phyloP scores from a whole-genome alignment of 2,329 filamentous ascomycete species.

The Ophiocordyceps australis region DNA sequence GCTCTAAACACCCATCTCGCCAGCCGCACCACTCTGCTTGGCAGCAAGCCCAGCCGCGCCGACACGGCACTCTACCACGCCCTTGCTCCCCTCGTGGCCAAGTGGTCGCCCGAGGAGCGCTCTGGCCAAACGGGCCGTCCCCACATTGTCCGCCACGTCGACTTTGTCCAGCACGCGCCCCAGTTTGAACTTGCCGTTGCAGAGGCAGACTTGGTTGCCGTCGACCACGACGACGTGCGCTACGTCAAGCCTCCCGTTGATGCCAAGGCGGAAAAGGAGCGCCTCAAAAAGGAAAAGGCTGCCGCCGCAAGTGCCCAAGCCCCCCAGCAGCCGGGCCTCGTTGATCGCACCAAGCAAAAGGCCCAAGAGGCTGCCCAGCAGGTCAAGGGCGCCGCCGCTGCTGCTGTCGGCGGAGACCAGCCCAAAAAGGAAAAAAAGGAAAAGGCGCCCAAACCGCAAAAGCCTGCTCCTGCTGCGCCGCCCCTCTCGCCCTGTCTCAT shows the following conservation, averaged over 20 bases:
- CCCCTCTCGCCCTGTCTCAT: constrained; percentile 73
- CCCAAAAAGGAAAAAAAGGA: constrained; percentile 79
- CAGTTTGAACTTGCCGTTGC: constrained; percentile 54
- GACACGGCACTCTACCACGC: constrained; percentile 71
- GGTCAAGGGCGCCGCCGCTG: constrained; percentile 17
- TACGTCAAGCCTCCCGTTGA: constrained; percentile 82
- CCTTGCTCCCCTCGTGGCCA: constrained; percentile 56
- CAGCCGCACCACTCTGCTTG: constrained; percentile 75
- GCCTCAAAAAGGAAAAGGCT: constrained; percentile 90
- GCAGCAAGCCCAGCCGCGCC: constrained; percentile 74
- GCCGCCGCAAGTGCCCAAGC: constrained; percentile 39
- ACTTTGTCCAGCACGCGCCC: constrained; percentile 85
- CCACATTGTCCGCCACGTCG: constrained; percentile 77
- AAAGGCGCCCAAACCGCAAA: constrained; percentile 62
- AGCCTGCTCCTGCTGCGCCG: constrained; percentile 49
- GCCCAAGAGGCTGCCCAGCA: constrained; percentile 35
- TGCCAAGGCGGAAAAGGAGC: constrained; percentile 89
- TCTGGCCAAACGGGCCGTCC: constrained; percentile 81
- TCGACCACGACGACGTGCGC: constrained; percentile 58
- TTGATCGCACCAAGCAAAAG: constrained; percentile 43
- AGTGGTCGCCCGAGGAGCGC: constrained; percentile 71
- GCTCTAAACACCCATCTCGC: constrained; percentile 76
- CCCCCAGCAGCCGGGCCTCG: constrained; percentile 23
- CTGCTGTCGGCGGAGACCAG: constrained; percentile 18
- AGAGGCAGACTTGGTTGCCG: constrained; percentile 42